Evolutionary conservation across 495 filamentous ascomycete species (phyloP), one percentile per base, ranked within the genome.

Genomic region (Cercophora sp.): DNA sequence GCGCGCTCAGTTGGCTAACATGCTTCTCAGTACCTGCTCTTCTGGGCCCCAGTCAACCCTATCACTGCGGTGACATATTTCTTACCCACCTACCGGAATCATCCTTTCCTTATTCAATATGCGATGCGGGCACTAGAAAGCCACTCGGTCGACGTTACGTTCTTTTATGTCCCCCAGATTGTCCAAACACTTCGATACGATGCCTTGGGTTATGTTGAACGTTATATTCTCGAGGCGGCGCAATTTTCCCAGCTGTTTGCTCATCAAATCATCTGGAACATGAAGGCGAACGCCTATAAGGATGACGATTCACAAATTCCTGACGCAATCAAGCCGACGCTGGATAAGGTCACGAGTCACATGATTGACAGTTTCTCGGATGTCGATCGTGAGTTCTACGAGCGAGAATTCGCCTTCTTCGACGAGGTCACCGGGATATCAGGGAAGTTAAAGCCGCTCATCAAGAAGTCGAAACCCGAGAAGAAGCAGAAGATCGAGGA

Each of bases 211-310:
- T 97, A 97, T 65, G 91, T 96, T 1, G 91, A 97, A 64, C 80
- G 93, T 54, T 97, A 96, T 58, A 97, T 97, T 25, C 77, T 96
- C 19, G 93, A 99, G 72, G 95, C 94, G 3, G 91, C 89, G 1
- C 91, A 92, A 58, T 88, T 93, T 61, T 96, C 92, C 20, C 94
- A 96, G 64, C 73, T 96, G 1, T 99, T 99, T 66, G 91, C 94
- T 5, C 94, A 99, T 68, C 94, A 99, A 54, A 96, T 99, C 54
- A 97, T 99, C 55, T 99, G 94, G 94, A 99, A 97, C 65, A 99
- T 99, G 86, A 96, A 95, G 64, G 94, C 94, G 18, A 99, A 99
- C 65, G 84, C 91, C 2, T 99, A 89, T 72, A 97, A 96, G 67
- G 94, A 99, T 60, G 91, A 99, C 57, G 90, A 97, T 54, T 88